Percentiles rank a stretch among this genome's conserved stretches.
Evolutionary conservation across 106 monocot genomes (phyloP).

Genomic region (Cymbidium sinense): DNA sequence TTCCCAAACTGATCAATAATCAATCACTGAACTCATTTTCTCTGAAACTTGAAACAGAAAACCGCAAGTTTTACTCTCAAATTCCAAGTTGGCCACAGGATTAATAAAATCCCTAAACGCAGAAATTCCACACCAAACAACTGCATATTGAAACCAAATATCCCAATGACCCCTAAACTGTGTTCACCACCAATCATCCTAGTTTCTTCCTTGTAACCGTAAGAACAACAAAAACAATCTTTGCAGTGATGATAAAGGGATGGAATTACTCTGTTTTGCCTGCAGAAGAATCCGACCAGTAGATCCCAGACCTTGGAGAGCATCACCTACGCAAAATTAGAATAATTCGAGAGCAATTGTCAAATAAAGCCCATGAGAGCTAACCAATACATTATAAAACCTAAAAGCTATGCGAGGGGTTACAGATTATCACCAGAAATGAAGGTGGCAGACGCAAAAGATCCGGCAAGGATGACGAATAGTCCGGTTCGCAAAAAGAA

Average conservation of each 20-base stretch:
- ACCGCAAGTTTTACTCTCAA: too few species aligned
- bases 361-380: neutral
- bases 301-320: conserved; percentile 1
- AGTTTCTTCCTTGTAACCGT: too few species aligned
- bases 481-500: neutral
- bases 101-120: neutral
- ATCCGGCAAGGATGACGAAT: neutral
- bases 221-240: neutral
- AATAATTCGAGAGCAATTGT: neutral
- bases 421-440: neutral
- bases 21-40: too few species aligned
- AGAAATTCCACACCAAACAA: neutral
- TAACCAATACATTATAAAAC: neutral
- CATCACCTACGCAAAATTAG: neutral
- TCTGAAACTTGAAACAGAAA: too few species aligned
- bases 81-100: neutral
- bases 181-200: neutral
- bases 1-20: too few species aligned
- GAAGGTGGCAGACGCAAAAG: neutral
- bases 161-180: neutral
- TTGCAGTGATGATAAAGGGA: neutral
- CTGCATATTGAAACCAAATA: neutral
- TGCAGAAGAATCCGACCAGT: conserved; percentile 14
- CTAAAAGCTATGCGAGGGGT: neutral
- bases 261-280: neutral